phyloP scores from a whole-genome alignment of 2,329 filamentous ascomycete genomes.

The Alternaria sp. region DNA sequence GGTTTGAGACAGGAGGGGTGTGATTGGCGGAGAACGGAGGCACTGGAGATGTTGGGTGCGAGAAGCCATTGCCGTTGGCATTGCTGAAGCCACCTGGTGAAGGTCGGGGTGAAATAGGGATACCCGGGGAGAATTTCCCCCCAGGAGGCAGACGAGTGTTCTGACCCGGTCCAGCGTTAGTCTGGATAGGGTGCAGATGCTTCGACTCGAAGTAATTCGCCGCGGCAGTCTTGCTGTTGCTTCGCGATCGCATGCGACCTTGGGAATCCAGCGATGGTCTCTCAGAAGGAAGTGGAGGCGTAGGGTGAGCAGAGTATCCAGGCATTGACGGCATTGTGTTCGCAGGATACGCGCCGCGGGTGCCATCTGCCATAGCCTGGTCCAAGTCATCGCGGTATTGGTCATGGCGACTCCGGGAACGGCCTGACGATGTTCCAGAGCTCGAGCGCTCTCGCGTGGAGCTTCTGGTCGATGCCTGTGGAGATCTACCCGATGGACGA shows the following conservation, averaged over 20 bases:
- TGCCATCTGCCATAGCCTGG: constrained; percentile 57
- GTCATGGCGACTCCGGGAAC: constrained; percentile 60
- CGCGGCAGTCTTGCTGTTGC: constrained; percentile 45
- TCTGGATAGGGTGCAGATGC: constrained; percentile 47
- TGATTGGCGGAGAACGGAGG: constrained; percentile 59
- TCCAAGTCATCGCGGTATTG: constrained; percentile 61
- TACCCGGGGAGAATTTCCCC: constrained; percentile 37
- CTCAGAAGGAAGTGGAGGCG: constrained; percentile 37
- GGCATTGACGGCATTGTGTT: constrained; percentile 44
- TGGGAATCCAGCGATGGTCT: constrained; percentile 36
- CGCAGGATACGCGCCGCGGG: constrained; percentile 39
- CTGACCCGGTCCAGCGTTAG: constrained; percentile 28
- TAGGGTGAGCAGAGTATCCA: constrained; percentile 39
- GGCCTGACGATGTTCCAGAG: constrained; percentile 59
- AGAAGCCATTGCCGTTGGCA: constrained; percentile 35
- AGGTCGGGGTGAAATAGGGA: constrained; percentile 46
- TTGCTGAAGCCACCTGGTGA: constrained; percentile 49
- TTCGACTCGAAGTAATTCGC: constrained; percentile 46
- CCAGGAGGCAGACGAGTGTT: constrained; percentile 34
- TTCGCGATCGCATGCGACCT: constrained; percentile 42
- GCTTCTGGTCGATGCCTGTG: constrained; percentile 50
- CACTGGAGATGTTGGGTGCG: constrained; percentile 53
- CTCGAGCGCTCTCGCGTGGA: constrained; percentile 60
- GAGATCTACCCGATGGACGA: constrained; percentile 40
- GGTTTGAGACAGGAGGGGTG: constrained; percentile 60